Evolutionary conservation across 1,284 basidiomycete genomes (phyloP).

Genomic region (Athelia sp.): DNA sequence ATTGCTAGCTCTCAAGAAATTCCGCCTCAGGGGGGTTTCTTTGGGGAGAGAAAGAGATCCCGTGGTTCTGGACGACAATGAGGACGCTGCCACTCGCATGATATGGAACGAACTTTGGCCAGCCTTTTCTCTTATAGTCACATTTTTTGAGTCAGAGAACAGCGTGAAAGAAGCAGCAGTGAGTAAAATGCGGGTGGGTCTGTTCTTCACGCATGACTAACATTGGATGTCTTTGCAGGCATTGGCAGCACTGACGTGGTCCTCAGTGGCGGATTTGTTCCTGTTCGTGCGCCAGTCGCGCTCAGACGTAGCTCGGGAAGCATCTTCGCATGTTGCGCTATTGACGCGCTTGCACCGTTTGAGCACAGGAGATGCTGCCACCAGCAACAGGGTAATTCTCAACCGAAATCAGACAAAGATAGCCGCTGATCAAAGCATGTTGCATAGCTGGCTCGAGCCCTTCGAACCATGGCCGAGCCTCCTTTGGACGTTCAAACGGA

Average conservation of each 20-base stretch:
- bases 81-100: slow-evolving; percentile 31
- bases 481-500: slow-evolving; percentile 38
- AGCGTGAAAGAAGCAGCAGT: slow-evolving; percentile 44
- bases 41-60: slow-evolving; percentile 2
- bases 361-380: slow-evolving; percentile 39
- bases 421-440: slow-evolving; percentile 3
- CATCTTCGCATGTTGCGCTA: slow-evolving; percentile 41
- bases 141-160: slow-evolving; percentile 41
- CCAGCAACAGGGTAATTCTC: slow-evolving; percentile 38
- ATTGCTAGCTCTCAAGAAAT: slow-evolving; percentile 42
- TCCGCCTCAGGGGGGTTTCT: slow-evolving; percentile 10
- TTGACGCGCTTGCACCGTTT: slow-evolving; percentile 43
- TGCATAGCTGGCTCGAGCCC: slow-evolving; percentile 45
- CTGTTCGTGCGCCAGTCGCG: slow-evolving; percentile 55
- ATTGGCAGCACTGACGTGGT: slow-evolving; percentile 47
- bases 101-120: slow-evolving; percentile 77
- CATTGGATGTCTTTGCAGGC: slow-evolving; percentile 33
- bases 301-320: slow-evolving; percentile 49
- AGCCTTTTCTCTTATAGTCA: slow-evolving; percentile 51
- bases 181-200: slow-evolving; percentile 12
- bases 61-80: slow-evolving; percentile 15
- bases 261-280: slow-evolving; percentile 61
- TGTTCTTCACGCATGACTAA: neutral
- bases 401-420: neutral
- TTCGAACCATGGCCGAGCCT: slow-evolving; percentile 44